Percentiles rank a stretch among this genome's conserved stretches.
Conservation (phyloP, 164 flowering plant species). For the Paratinospora sagittata region DNA sequence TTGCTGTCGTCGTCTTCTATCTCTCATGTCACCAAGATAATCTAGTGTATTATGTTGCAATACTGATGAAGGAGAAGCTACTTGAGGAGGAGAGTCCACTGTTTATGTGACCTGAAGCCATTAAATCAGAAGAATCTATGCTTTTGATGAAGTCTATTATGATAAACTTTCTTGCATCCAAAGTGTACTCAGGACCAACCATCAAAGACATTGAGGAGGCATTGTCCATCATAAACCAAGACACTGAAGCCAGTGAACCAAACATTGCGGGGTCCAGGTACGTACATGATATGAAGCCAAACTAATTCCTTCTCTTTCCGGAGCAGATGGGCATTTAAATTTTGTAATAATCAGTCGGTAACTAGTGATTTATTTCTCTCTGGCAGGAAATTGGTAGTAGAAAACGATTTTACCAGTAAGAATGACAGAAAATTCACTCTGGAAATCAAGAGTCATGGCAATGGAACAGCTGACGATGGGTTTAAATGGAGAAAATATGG, state of each 20-base stretch:
- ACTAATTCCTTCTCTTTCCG: neutral
- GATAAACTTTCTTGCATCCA: slow-evolving; percentile 16
- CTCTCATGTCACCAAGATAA: neutral
- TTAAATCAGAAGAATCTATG: slow-evolving; percentile 11
- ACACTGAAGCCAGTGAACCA: slow-evolving; percentile 11
- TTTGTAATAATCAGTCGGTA: neutral
- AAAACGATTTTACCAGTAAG: slow-evolving; percentile 36
- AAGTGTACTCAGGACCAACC: slow-evolving; percentile 48
- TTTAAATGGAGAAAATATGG: slow-evolving; percentile 98
- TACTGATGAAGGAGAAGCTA: slow-evolving; percentile 38
- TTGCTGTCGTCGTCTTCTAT: too few relatives aligned
- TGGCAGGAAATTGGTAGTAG: slow-evolving; percentile 35
- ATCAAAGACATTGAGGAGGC: slow-evolving; percentile 49
- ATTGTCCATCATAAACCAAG: slow-evolving; percentile 24
- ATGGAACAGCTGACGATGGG: slow-evolving; percentile 74
- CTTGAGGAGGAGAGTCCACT: slow-evolving; percentile 50
- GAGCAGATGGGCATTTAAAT: neutral
- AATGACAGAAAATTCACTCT: slow-evolving; percentile 66
- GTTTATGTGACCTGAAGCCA: slow-evolving; percentile 24
- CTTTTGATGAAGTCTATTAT: neutral
- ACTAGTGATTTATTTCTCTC: neutral
- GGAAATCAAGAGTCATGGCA: slow-evolving; percentile 53
- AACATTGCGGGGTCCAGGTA: slow-evolving; percentile 33
- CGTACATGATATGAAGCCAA: neutral
- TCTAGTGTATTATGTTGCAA: neutral